A percentile compares a stretch with the other conserved stretches of the same genome.
Evolutionary conservation across 2,329 filamentous ascomycete genomes (phyloP).

Genomic region (Colletotrichum tamarilloi): DNA sequence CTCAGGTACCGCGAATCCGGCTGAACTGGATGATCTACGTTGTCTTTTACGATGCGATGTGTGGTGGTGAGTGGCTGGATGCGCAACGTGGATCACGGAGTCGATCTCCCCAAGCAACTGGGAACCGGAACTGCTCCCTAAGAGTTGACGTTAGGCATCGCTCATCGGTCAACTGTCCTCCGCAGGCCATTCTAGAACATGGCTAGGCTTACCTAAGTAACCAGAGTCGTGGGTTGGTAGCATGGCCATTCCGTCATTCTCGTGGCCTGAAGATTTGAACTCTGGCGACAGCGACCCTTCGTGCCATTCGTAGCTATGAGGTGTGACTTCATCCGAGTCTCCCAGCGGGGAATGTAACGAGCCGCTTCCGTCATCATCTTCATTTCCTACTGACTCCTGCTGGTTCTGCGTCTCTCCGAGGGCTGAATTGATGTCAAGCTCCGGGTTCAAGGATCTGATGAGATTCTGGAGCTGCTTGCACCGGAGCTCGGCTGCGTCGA

Average conservation of each 20-base stretch:
- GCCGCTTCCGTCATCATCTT: background rate
- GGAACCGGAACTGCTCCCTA: slow-evolving; percentile 43
- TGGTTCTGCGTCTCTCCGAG: background rate
- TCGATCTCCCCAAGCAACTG: slow-evolving; percentile 40
- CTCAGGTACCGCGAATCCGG: background rate
- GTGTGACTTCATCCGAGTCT: slow-evolving; percentile 20
- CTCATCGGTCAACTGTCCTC: background rate
- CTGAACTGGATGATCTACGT: slow-evolving; percentile 8
- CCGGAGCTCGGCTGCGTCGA: slow-evolving; percentile 45
- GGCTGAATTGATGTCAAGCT: slow-evolving; percentile 41
- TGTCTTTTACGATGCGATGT: slow-evolving; percentile 3
- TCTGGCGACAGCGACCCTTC: slow-evolving; percentile 34
- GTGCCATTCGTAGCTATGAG: slow-evolving; percentile 38
- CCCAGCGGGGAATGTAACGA: background rate
- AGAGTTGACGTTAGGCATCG: background rate
- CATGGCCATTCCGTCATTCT: slow-evolving; percentile 42
- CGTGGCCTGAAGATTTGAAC: slow-evolving; percentile 17
- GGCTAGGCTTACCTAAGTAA: slow-evolving; percentile 38
- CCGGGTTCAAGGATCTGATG: slow-evolving; percentile 42
- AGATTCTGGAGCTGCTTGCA: slow-evolving; percentile 43
- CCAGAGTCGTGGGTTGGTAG: slow-evolving; percentile 39
- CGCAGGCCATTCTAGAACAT: background rate
- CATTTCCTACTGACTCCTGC: background rate
- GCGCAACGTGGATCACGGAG: slow-evolving; percentile 14
- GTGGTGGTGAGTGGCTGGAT: background rate